Conservation (phyloP, 805 yeast species). For the Saturnispora saitoi region DNA sequence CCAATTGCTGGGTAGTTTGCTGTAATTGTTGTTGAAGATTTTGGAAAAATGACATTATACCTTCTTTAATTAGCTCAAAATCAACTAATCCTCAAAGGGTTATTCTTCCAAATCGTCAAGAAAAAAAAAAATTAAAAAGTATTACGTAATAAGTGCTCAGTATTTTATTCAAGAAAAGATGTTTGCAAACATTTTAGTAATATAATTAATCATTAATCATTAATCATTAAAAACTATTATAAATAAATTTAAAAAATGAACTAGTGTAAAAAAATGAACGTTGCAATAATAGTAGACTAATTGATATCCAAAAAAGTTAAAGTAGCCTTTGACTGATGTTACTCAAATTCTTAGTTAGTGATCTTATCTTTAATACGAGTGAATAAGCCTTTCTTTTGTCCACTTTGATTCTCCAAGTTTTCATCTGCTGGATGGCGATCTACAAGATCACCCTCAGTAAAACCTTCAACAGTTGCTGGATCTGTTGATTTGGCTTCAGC, state of each 20-base stretch:
- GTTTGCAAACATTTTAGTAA: no score
- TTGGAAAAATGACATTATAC: slow-evolving; percentile 18
- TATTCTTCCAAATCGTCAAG: background rate
- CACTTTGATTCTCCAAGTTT: background rate
- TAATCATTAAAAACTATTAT: no score
- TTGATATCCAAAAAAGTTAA: no score
- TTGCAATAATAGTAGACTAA: no score
- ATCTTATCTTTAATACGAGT: background rate
- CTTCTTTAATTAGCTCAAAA: background rate
- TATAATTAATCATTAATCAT: no score
- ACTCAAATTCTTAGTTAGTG: background rate
- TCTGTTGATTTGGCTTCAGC: background rate
- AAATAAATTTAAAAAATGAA: no score
- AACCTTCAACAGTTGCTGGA: background rate
- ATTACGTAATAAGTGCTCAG: no score
- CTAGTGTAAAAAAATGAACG: no score
- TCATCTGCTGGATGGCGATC: background rate
- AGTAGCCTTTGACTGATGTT: no score
- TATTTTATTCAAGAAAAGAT: no score
- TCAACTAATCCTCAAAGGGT: background rate
- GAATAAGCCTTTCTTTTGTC: background rate
- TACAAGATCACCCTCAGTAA: background rate
- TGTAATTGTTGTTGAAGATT: slow-evolving; percentile 18
- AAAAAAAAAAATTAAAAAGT: no score
- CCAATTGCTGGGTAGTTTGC: slow-evolving; percentile 17